A percentile compares a stretch with the other conserved stretches of the same genome.
These are phyloP conservation scores for Edhazardia aedis DNA, from an alignment of 371 early-diverging fungal species.

Conservation along the genomic window DNA sequence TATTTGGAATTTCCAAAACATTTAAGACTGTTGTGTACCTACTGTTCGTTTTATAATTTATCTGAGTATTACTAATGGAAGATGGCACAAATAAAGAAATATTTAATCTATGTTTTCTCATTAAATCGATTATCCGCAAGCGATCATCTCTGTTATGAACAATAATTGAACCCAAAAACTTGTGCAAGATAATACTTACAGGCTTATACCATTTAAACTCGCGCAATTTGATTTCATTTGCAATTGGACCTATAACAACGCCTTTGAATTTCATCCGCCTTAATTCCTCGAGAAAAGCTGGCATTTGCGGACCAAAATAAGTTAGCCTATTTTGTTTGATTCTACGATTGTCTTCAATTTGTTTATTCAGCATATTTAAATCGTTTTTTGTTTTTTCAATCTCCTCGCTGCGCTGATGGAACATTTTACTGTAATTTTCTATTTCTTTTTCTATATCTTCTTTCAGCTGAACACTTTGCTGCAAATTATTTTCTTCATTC, in stretches of 20 bases:
- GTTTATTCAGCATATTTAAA: slow-evolving; percentile 20
- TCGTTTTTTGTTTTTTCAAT: slow-evolving; percentile 3
- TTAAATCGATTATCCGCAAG: slow-evolving; percentile 18
- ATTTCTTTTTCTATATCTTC: not conserved
- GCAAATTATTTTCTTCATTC: not conserved
- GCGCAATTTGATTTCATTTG: slow-evolving; percentile 27
- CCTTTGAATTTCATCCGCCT: slow-evolving; percentile 18
- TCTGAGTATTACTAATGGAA: not conserved
- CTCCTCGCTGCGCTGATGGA: slow-evolving; percentile 5
- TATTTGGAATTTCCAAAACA: slow-evolving; percentile 17
- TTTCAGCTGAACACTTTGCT: not conserved
- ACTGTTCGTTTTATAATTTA: slow-evolving; percentile 16
- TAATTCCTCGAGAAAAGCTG: slow-evolving; percentile 12
- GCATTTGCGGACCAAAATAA: slow-evolving; percentile 15
- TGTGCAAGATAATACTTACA: slow-evolving; percentile 29
- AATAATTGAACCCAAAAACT: slow-evolving; percentile 30
- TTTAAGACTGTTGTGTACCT: slow-evolving; percentile 28
- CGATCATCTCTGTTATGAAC: slow-evolving; percentile 29
- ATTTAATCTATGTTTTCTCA: slow-evolving; percentile 17
- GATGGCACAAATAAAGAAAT: slow-evolving; percentile 20
- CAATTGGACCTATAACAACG: slow-evolving; percentile 39
- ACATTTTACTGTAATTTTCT: not conserved
- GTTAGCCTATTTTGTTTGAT: slow-evolving; percentile 1
- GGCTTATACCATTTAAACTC: slow-evolving; percentile 39
- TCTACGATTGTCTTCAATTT: slow-evolving; percentile 16